A percentile compares a stretch with the other conserved stretches of the same genome.
Evolutionary conservation across 768 basidiomycete genomes (phyloP).

Genomic region (Bullera alba): DNA sequence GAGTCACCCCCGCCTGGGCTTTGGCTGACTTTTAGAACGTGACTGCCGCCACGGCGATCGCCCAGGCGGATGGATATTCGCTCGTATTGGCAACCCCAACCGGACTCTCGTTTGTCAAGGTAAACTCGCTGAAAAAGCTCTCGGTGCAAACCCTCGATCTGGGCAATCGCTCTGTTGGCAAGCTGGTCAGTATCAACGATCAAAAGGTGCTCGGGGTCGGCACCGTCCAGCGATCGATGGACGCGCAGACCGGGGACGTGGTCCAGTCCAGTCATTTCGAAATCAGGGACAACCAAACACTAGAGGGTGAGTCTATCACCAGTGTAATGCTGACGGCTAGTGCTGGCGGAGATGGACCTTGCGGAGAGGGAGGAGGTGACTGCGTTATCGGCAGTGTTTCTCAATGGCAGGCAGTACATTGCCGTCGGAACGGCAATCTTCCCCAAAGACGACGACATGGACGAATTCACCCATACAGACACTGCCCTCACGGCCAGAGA

Average conservation of each 20-base stretch:
- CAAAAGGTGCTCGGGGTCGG: constrained; percentile 17
- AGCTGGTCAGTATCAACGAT: constrained; percentile 12
- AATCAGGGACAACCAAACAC: constrained; percentile 26
- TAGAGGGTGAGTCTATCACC: constrained; percentile 18
- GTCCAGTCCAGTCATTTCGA: constrained; percentile 26
- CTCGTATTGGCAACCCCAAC: constrained; percentile 20
- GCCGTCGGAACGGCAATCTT: constrained; percentile 38
- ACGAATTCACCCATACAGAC: constrained; percentile 10
- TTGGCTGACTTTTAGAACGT: constrained; percentile 3
- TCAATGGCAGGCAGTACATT: constrained; percentile 26
- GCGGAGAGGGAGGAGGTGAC: constrained; percentile 32
- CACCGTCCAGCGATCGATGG: constrained; percentile 15
- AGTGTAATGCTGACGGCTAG: constrained; percentile 6
- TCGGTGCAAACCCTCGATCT: constrained; percentile 39
- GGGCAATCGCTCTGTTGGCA: constrained; percentile 22
- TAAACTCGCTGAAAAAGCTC: constrained; percentile 39
- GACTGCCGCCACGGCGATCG: not conserved
- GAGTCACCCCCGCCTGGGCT: not conserved
- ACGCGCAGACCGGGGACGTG: constrained; percentile 34
- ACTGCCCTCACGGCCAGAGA: constrained; percentile 14
- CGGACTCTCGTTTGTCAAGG: constrained; percentile 23
- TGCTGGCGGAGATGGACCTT: constrained; percentile 22
- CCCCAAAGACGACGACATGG: constrained; percentile 23
- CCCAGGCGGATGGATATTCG: constrained; percentile 12
- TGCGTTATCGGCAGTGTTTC: constrained; percentile 15